Base-by-base conservation (phyloP, 805 yeast species). In the Kazachstania kunashirensis region DNA sequence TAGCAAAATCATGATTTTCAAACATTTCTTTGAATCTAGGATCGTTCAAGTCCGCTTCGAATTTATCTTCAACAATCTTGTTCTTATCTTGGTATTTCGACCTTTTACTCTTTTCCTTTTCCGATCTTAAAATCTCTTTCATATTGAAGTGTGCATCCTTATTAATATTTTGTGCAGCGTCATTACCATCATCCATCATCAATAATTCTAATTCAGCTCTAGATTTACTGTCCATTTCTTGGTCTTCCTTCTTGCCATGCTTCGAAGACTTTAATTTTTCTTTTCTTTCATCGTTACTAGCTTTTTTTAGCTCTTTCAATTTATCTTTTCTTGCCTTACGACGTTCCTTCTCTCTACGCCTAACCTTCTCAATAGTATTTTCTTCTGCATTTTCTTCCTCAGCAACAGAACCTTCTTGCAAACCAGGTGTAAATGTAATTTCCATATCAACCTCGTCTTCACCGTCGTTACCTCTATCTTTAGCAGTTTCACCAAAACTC, bases 301-400 rank as follows among this genome's bases (percentile, higher is more conserved):
- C 57, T 34, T 66, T 66, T 59, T 75, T 73, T 41, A 74, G 45
- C 42, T 73, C 77, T 61, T 83, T 83, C 51, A 77, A 59, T 54
- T 76, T 77, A 32, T 83, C 89, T 68, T 81, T 73, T 66, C 97
- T 77, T 46, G 75, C 73, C 65, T 79, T 78, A 52, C 89, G 79
- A 60, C 97, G 81, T 57, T 92, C 97, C 65, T 84, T 85, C 52
- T 89, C 96, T 59, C 85, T 92, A 45, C 92, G 73, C 56, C 73
- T 79, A 52, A 86, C 74, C 48, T 77, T 80, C 27, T 80, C 88
- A 34, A 92, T 75, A 0, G 96, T 79, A 8, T 79, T 67, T 52
- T 83, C 84, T 35, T 80, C 82, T 27, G 63, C 65, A 12, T 65
- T 75, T 18, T 52, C 67, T 26, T 52, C 61, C 2, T 45, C 46